Evolutionary conservation across 2,329 filamentous ascomycete genomes (phyloP).

Genomic region (Pseudopyricularia cyperi): DNA sequence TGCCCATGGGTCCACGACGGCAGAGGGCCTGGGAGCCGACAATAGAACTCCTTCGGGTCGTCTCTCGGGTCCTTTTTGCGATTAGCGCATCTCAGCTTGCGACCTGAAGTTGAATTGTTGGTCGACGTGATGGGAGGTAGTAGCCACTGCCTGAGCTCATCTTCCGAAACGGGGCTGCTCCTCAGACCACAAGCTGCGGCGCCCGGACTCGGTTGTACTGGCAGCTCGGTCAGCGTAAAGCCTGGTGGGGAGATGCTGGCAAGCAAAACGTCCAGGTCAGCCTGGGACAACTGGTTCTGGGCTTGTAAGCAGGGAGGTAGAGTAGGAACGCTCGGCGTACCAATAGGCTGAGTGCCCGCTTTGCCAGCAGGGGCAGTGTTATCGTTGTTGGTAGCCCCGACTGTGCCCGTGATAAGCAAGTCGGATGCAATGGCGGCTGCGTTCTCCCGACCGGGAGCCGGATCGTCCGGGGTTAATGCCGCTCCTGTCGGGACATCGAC

Average conservation of each 20-base stretch:
- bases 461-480: not conserved
- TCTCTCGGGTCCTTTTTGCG: not conserved
- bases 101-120: not conserved
- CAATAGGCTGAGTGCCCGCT: not conserved
- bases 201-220: not conserved
- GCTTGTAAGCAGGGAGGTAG: not conserved
- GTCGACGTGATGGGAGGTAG: not conserved
- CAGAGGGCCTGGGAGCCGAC: not conserved
- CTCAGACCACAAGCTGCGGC: not conserved
- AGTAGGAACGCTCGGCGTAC: not conserved
- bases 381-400: not conserved
- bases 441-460: not conserved
- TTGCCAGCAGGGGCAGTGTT: not conserved
- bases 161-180: not conserved
- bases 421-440: not conserved
- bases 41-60: constrained; percentile 8
- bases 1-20: not conserved
- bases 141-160: not conserved
- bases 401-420: not conserved
- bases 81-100: not conserved
- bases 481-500: not conserved
- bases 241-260: not conserved
- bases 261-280: not conserved
- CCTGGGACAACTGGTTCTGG: not conserved
- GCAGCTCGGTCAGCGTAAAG: not conserved